Conservation (phyloP, 148 eudicot species). For the Polygonum aviculare region DNA sequence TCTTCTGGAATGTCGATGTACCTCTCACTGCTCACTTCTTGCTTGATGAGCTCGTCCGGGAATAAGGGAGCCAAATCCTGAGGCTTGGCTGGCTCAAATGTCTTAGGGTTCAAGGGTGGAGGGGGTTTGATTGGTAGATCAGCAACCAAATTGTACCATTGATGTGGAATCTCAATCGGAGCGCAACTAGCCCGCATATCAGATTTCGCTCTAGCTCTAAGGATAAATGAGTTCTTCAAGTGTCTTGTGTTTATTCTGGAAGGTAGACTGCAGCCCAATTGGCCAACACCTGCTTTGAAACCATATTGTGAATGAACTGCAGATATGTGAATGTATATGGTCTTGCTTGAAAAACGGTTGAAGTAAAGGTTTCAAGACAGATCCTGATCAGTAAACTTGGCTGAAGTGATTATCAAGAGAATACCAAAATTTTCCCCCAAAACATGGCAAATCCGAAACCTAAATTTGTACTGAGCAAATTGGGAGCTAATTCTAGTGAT, state of each 20-base stretch:
- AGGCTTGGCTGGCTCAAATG: conserved; percentile 66
- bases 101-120: conserved; percentile 73
- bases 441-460: neutral
- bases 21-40: conserved; percentile 58
- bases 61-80: conserved; percentile 72
- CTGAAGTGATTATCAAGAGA: neutral
- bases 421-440: neutral
- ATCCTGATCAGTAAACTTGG: too few species aligned
- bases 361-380: neutral
- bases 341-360: too few species aligned
- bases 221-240: conserved; percentile 28
- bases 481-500: neutral
- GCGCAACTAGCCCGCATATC: conserved; percentile 16
- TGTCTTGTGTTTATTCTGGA: conserved; percentile 20
- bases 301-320: neutral
- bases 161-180: conserved; percentile 52
- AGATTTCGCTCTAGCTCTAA: conserved; percentile 31
- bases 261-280: neutral
- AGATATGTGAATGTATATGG: neutral
- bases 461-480: neutral
- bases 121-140: conserved; percentile 90
- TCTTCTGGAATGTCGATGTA: conserved; percentile 83
- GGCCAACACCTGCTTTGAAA: neutral
- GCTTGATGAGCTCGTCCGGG: conserved; percentile 73
- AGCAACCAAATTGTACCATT: conserved; percentile 77